These are phyloP conservation scores for Sinapis alba DNA, from an alignment of 441 rosid species.

Conservation along the genomic window DNA sequence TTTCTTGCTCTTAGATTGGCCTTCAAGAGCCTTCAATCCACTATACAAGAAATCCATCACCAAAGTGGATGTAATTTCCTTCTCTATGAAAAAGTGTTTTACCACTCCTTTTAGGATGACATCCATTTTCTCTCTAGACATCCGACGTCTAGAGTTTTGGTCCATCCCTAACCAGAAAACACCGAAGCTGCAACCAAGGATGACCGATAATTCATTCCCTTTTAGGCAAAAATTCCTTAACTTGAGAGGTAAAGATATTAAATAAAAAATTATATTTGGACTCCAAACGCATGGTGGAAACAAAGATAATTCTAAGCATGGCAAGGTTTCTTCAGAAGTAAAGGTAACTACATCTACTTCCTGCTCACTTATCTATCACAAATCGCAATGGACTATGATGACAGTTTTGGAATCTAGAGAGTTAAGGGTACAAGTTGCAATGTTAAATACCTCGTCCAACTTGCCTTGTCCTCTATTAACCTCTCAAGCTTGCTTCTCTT, in stretches of 20 bases:
- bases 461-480: slow-evolving; percentile 83
- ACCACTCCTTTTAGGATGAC: slow-evolving; percentile 83
- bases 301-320: slow-evolving; percentile 1
- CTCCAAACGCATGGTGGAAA: slow-evolving; percentile 17
- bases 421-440: slow-evolving; percentile 7
- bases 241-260: slow-evolving; percentile 5
- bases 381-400: not conserved
- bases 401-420: not conserved
- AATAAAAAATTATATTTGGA: not conserved
- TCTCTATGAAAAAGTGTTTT: slow-evolving; percentile 89
- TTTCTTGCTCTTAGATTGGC: slow-evolving; percentile 71
- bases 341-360: slow-evolving; percentile 16
- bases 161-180: slow-evolving; percentile 86
- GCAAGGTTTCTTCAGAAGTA: slow-evolving; percentile 6
- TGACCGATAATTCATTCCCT: not conserved
- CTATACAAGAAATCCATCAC: slow-evolving; percentile 98
- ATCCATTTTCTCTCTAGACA: slow-evolving; percentile 85
- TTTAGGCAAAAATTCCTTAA: not conserved
- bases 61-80: slow-evolving; percentile 96
- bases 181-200: slow-evolving; percentile 59
- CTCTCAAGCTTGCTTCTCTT: slow-evolving; percentile 76
- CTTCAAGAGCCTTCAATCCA: slow-evolving; percentile 93
- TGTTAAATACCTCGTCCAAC: slow-evolving; percentile 81
- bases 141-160: slow-evolving; percentile 63
- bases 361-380: slow-evolving; percentile 16